Conservation (phyloP, 306 rosid genomes). For the Lathyrus oleraceus region DNA sequence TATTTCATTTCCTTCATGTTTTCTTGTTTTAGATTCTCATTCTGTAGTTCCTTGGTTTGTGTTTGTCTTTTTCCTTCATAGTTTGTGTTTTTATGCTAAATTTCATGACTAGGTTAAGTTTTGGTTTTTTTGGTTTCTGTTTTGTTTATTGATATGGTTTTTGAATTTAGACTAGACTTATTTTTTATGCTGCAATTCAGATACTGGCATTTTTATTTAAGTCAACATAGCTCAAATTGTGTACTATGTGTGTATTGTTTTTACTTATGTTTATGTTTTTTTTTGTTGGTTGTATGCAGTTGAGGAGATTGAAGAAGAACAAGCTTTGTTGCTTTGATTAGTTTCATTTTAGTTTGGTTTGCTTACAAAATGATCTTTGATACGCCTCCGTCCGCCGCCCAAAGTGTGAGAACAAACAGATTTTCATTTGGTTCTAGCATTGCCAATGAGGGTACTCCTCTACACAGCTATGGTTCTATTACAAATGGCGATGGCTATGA, state of each 20-base stretch:
- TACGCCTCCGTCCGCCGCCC: conserved; percentile 56
- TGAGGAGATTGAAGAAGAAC: conserved; percentile 23
- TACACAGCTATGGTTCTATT: conserved; percentile 46
- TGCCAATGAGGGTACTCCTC: conserved; percentile 56
- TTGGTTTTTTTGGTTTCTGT: conserved; percentile 2
- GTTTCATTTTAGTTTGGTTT: conserved; percentile 32
- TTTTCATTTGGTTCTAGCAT: conserved; percentile 66
- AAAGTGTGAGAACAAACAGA: conserved; percentile 63
- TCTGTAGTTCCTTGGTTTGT: conserved; percentile 25
- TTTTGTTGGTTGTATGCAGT: conserved; percentile 1
- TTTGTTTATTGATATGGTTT: conserved; percentile 13
- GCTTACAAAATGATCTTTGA: conserved; percentile 62
- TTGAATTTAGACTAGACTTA: background rate
- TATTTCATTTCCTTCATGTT: background rate
- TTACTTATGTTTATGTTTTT: background rate
- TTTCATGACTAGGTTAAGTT: conserved; percentile 1
- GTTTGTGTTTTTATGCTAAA: background rate
- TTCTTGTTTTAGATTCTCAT: background rate
- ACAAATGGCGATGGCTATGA: conserved; percentile 70
- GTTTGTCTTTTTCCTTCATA: conserved; percentile 15
- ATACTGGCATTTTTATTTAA: conserved; percentile 1
- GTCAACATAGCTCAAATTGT: conserved; percentile 3
- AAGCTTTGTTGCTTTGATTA: conserved; percentile 30
- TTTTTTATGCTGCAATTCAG: conserved; percentile 26
- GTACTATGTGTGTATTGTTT: background rate